phyloP scores from a whole-genome alignment of 1,139 yeast species.

The Nakaseomyces nivariensis region DNA sequence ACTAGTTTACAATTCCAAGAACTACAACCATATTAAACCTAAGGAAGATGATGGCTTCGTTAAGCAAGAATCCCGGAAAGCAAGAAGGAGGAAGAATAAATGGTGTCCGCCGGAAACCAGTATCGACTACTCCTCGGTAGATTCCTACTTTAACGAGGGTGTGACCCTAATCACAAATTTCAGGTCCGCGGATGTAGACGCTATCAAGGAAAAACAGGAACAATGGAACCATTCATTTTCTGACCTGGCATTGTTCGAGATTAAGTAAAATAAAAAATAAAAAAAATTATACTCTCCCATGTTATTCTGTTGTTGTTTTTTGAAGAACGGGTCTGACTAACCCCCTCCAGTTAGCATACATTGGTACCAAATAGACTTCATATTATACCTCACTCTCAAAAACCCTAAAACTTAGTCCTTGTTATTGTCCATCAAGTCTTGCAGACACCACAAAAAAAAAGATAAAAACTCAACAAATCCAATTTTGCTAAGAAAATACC shows the following conservation, averaged over 20 bases:
- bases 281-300: no score
- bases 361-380: no score
- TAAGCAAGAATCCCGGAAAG: slow-evolving; percentile 22
- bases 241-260: slow-evolving; percentile 40
- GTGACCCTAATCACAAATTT: slow-evolving; percentile 16
- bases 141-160: slow-evolving; percentile 31
- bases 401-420: no score
- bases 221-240: slow-evolving; percentile 46
- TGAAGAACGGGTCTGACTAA: no score
- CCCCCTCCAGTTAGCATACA: no score
- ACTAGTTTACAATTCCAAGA: slow-evolving; percentile 29
- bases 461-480: no score
- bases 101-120: slow-evolving; percentile 29
- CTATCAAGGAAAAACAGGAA: neutral
- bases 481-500: no score
- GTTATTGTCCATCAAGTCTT: no score
- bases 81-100: slow-evolving; percentile 27
- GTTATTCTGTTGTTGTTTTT: neutral
- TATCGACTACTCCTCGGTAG: slow-evolving; percentile 33
- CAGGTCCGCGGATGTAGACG: slow-evolving; percentile 4
- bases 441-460: no score
- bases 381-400: no score
- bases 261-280: slow-evolving; percentile 5
- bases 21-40: neutral
- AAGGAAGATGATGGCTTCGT: slow-evolving; percentile 20